Conservation (phyloP, 352 stramenopile genomes). For the Phytophthora aleatoria region DNA sequence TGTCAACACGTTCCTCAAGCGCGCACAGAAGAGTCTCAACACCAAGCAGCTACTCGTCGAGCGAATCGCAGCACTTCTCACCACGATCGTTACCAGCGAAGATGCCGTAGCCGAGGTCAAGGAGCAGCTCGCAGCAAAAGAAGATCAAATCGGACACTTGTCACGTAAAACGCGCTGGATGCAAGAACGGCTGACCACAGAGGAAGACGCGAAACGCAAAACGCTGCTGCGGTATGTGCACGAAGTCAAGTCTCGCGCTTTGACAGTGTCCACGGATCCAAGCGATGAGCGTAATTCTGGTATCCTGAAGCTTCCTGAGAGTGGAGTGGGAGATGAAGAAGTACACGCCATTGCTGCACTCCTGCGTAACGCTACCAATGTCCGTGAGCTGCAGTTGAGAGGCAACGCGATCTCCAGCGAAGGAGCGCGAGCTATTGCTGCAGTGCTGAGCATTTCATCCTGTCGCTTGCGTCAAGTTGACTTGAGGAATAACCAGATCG, state of each 20-base stretch:
- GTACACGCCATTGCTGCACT: conserved; percentile 94
- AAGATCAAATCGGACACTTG: conserved; percentile 88
- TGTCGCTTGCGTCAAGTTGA: conserved; percentile 89
- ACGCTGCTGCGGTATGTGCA: conserved; percentile 95
- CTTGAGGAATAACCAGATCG: conserved; percentile 91
- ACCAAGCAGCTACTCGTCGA: conserved; percentile 93
- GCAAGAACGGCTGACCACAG: conserved; percentile 84
- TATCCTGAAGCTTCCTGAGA: conserved; percentile 86
- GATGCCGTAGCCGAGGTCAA: conserved; percentile 62
- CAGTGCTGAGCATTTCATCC: conserved; percentile 82
- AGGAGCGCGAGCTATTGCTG: conserved; percentile 92
- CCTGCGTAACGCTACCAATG: conserved; percentile 86
- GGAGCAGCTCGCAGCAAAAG: conserved; percentile 55
- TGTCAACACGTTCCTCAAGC: conserved; percentile 94
- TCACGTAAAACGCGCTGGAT: conserved; percentile 70
- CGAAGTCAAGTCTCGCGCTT: conserved; percentile 88
- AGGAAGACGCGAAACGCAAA: conserved; percentile 96
- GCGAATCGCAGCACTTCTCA: conserved; percentile 83
- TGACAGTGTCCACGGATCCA: conserved; percentile 17
- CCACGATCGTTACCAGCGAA: conserved; percentile 73
- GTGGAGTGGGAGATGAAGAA: conserved; percentile 94
- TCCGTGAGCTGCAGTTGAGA: conserved; percentile 94
- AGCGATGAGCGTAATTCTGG: conserved; percentile 18
- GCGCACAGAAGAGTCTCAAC: conserved; percentile 92
- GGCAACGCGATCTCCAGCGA: conserved; percentile 92